These are phyloP conservation scores for Salix brachista DNA, from an alignment of 345 rosid genomes.

Conservation along the genomic window DNA sequence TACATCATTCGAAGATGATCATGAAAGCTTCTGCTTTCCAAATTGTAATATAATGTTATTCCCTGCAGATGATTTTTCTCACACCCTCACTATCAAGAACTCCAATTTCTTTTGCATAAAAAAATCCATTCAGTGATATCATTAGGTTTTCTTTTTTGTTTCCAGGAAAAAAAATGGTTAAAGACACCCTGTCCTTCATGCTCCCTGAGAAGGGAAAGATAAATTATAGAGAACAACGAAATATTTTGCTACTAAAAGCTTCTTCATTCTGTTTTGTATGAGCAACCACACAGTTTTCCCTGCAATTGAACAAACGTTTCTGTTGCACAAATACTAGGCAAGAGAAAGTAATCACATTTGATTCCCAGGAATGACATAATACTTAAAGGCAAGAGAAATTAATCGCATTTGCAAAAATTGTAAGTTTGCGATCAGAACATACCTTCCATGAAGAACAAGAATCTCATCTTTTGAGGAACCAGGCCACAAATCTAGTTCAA, in stretches of 20 bases:
- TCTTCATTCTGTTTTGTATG: background rate
- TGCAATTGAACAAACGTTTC: background rate
- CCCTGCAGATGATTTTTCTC: background rate
- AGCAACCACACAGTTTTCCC: background rate
- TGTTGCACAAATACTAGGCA: background rate
- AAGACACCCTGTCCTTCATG: background rate
- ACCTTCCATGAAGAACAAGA: conserved; percentile 93
- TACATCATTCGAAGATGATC: background rate
- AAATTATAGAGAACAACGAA: background rate
- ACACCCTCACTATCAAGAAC: background rate
- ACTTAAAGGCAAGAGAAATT: background rate
- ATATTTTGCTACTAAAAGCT: background rate
- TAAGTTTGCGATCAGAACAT: background rate
- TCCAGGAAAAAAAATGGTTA: background rate
- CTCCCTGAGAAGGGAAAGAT: background rate
- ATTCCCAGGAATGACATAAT: too few relatives aligned
- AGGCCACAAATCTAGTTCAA: conserved; percentile 97
- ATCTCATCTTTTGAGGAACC: conserved; percentile 61
- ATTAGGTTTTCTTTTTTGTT: too few relatives aligned
- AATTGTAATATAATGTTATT: background rate
- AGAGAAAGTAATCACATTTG: too few relatives aligned
- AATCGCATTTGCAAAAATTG: background rate
- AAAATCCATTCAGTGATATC: background rate
- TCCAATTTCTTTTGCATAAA: background rate
- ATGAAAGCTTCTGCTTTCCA: background rate